phyloP scores from a whole-genome alignment of 805 yeast species.

The Debaryomyces prosopidis region DNA sequence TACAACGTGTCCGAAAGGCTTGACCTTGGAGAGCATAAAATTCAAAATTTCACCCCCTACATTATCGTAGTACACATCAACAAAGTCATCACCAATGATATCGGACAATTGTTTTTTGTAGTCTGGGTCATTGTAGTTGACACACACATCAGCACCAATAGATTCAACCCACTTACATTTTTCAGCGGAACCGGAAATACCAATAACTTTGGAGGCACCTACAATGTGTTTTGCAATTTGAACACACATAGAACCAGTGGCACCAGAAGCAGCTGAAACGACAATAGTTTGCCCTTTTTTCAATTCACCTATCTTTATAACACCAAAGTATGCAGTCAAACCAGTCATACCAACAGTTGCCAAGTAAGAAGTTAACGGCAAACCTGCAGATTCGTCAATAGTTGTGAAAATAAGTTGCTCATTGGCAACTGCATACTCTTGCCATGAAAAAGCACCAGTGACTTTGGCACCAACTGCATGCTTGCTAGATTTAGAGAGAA shows the following conservation, averaged over 20 bases:
- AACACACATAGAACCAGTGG: slow-evolving; percentile 63
- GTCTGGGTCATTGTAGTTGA: slow-evolving; percentile 45
- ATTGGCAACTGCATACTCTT: slow-evolving; percentile 42
- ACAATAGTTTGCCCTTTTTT: slow-evolving; percentile 47
- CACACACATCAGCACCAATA: slow-evolving; percentile 52
- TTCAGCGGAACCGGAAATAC: slow-evolving; percentile 59
- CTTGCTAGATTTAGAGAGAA: slow-evolving; percentile 44
- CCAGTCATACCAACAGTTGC: slow-evolving; percentile 58
- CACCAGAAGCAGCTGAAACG: slow-evolving; percentile 70
- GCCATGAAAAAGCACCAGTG: slow-evolving; percentile 45
- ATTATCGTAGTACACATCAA: slow-evolving; percentile 58
- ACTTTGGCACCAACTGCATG: slow-evolving; percentile 47
- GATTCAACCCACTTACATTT: slow-evolving; percentile 56
- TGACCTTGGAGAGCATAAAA: slow-evolving; percentile 38
- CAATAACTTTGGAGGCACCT: slow-evolving; percentile 57
- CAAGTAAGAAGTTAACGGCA: slow-evolving; percentile 46
- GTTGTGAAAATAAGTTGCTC: slow-evolving; percentile 25
- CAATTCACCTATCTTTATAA: slow-evolving; percentile 50
- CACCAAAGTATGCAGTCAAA: slow-evolving; percentile 60
- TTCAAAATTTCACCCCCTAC: slow-evolving; percentile 65
- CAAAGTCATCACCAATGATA: slow-evolving; percentile 45
- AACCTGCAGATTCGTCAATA: slow-evolving; percentile 21
- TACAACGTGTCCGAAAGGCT: slow-evolving; percentile 44
- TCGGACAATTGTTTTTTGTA: slow-evolving; percentile 23
- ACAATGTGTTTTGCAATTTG: slow-evolving; percentile 56